Evolutionary conservation across 2,329 filamentous ascomycete genomes (phyloP).

Genomic region (Epichloe amarillans): DNA sequence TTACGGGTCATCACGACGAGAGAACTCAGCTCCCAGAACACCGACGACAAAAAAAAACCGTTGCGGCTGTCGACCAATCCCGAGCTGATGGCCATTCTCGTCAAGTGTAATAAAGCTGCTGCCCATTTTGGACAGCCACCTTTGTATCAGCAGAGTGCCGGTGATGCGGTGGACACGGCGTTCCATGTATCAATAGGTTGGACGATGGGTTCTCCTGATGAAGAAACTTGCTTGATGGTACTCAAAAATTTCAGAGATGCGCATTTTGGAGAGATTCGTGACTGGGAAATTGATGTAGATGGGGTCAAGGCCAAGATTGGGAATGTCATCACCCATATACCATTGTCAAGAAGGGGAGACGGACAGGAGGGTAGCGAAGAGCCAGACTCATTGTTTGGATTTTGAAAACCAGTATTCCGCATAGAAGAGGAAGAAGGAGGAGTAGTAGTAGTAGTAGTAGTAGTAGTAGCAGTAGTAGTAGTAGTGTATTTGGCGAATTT

Average conservation of each 20-base stretch:
- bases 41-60: slow-evolving; percentile 7
- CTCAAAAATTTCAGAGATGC: slow-evolving; percentile 12
- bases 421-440: too few relatives aligned
- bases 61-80: slow-evolving; percentile 24
- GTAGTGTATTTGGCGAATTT: too few relatives aligned
- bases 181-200: slow-evolving; percentile 91
- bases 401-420: not conserved
- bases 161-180: slow-evolving; percentile 22
- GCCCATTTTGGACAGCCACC: slow-evolving; percentile 49
- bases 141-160: slow-evolving; percentile 43
- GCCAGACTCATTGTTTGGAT: slow-evolving; percentile 7
- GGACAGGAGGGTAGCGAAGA: not conserved
- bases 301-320: slow-evolving; percentile 64
- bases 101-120: slow-evolving; percentile 51
- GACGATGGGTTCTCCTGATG: slow-evolving; percentile 46
- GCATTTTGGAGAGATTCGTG: slow-evolving; percentile 18
- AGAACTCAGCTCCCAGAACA: slow-evolving; percentile 9
- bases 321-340: slow-evolving; percentile 46
- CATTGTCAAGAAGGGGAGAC: slow-evolving; percentile 14
- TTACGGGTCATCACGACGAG: slow-evolving; percentile 39
- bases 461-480: too few relatives aligned
- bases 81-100: slow-evolving; percentile 49
- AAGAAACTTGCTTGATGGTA: slow-evolving; percentile 20
- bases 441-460: too few relatives aligned
- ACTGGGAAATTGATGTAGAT: slow-evolving; percentile 39